phyloP scores from a whole-genome alignment of 2,329 filamentous ascomycete species.

The Penicillium nordicum region DNA sequence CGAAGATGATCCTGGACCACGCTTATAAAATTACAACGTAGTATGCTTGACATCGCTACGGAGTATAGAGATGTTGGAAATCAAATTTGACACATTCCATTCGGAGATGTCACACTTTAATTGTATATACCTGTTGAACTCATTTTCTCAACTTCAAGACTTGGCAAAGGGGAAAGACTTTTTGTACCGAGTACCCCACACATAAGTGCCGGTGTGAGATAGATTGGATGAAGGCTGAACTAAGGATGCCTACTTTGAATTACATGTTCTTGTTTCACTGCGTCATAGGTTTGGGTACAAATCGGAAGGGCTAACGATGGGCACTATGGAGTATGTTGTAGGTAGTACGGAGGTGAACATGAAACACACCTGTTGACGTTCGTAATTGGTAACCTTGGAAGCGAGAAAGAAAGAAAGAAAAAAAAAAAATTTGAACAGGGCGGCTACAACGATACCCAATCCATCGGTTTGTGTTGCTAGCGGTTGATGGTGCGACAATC shows the following conservation, averaged over 20 bases:
- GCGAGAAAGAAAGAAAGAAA: constrained; percentile 9
- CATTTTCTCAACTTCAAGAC: not conserved
- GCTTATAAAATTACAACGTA: not conserved
- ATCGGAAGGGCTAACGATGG: constrained; percentile 8
- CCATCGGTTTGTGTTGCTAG: constrained; percentile 5
- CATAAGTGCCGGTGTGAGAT: not conserved
- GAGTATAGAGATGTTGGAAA: not conserved
- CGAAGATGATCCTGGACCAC: not conserved
- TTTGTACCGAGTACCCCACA: not conserved
- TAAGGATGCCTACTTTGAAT: not conserved
- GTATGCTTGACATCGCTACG: not conserved
- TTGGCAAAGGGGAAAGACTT: not conserved
- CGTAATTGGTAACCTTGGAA: constrained; percentile 13
- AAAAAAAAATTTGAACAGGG: not conserved
- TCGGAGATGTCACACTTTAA: not conserved
- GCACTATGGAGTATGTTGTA: not conserved
- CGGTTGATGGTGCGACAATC: constrained; percentile 20
- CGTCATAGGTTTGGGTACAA: constrained; percentile 12
- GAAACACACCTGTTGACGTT: not conserved
- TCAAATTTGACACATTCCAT: not conserved
- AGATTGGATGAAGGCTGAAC: not conserved
- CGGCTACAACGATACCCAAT: constrained; percentile 16
- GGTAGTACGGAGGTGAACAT: not conserved
- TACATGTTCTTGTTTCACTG: not conserved
- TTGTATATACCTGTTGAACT: not conserved